Evolutionary conservation across 164 flowering plant genomes (phyloP).

Genomic region (Litsea cubeba): DNA sequence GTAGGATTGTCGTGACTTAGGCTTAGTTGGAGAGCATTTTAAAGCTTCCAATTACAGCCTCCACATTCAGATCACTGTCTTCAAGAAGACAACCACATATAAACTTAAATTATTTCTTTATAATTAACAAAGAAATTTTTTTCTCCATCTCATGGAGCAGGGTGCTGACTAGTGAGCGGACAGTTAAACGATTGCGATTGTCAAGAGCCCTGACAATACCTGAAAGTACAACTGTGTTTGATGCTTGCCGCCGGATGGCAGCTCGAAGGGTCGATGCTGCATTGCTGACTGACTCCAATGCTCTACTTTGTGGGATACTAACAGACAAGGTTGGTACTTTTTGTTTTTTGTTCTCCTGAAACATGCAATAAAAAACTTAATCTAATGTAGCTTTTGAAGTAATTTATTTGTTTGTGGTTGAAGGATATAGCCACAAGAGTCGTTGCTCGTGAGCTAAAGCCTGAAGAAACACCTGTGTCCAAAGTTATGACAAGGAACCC

Average conservation of each 20-base stretch:
- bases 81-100: background rate
- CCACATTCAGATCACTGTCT: background rate
- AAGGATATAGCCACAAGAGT: slow-evolving; percentile 94
- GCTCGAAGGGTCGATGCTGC: slow-evolving; percentile 93
- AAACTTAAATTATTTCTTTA: background rate
- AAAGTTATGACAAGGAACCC: slow-evolving; percentile 99
- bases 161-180: slow-evolving; percentile 79
- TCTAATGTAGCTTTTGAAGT: background rate
- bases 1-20: background rate
- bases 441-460: slow-evolving; percentile 72
- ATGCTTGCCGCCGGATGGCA: slow-evolving; percentile 95
- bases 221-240: slow-evolving; percentile 69
- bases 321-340: slow-evolving; percentile 72
- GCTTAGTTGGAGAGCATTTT: background rate
- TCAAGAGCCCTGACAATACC: slow-evolving; percentile 92
- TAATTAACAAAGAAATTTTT: background rate
- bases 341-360: background rate
- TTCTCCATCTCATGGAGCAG: slow-evolving; percentile 28
- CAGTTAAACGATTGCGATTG: slow-evolving; percentile 84
- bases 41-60: background rate
- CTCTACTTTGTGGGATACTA: slow-evolving; percentile 91
- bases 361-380: background rate
- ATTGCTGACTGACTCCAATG: slow-evolving; percentile 91
- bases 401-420: slow-evolving; percentile 11
- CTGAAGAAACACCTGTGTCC: slow-evolving; percentile 85